Evolutionary conservation across 2,329 filamentous ascomycete genomes (phyloP).

Genomic region (Pyrenochaeta sp.): DNA sequence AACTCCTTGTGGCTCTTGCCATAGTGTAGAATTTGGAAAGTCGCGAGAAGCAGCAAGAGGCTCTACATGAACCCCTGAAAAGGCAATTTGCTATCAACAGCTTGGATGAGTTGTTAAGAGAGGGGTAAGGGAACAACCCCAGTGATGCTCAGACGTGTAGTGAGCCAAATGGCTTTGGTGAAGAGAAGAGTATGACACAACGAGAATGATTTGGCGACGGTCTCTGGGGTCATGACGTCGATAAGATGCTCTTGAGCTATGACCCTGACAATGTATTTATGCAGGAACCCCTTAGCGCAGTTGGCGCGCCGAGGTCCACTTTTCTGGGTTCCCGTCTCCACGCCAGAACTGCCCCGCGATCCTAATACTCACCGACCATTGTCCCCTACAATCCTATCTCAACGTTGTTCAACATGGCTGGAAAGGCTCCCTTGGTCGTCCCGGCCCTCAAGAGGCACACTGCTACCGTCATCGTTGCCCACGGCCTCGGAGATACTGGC

Average conservation of each 20-base stretch:
- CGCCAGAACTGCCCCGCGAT: conserved; percentile 22
- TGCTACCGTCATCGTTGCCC: conserved; percentile 91
- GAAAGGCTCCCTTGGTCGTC: conserved; percentile 69
- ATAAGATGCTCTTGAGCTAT: conserved; percentile 41
- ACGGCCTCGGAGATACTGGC: conserved; percentile 86
- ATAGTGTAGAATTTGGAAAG: conserved; percentile 25
- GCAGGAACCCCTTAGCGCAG: conserved; percentile 34
- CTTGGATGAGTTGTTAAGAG: conserved; percentile 7
- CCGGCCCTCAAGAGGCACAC: conserved; percentile 86
- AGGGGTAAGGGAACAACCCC: background rate
- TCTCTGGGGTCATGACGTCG: conserved; percentile 42
- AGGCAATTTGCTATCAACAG: conserved; percentile 16
- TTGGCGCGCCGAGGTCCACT: conserved; percentile 23
- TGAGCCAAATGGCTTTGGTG: background rate
- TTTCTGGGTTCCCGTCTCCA: conserved; percentile 3
- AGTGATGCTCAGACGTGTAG: background rate
- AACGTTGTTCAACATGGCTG: conserved; percentile 32
- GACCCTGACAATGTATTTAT: conserved; percentile 24
- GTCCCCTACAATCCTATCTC: conserved; percentile 4
- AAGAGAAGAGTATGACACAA: background rate
- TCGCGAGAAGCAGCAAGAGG: conserved; percentile 1
- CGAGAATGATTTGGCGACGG: conserved; percentile 9
- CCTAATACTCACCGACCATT: conserved; percentile 9
- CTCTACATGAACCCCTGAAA: conserved; percentile 5
- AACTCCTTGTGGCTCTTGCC: conserved; percentile 43